phyloP scores from a whole-genome alignment of 805 yeast species.

The Teunomyces barrocoloradensis region DNA sequence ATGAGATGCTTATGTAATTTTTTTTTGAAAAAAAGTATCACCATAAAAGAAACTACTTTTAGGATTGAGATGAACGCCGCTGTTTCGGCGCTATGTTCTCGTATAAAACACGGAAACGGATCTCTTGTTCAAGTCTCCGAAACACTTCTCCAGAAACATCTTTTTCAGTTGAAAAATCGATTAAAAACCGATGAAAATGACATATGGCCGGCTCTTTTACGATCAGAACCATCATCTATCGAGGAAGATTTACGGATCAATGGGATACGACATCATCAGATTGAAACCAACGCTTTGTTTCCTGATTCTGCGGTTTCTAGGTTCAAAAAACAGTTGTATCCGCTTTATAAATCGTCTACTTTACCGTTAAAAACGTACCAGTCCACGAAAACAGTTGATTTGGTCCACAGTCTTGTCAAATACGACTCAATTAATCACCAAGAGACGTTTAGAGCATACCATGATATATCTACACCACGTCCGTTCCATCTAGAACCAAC shows the following conservation, averaged over 20 bases:
- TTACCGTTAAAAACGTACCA: not conserved
- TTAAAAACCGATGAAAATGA: not conserved
- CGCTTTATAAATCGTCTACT: slow-evolving; percentile 7
- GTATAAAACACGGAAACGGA: not conserved
- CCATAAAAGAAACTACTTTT: too few species aligned
- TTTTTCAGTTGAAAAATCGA: not conserved
- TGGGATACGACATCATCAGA: not conserved
- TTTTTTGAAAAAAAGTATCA: too few species aligned
- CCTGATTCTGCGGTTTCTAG: not conserved
- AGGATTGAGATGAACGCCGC: not conserved
- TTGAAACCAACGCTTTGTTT: not conserved
- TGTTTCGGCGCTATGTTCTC: not conserved
- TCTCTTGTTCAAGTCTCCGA: not conserved
- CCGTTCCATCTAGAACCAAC: slow-evolving; percentile 22
- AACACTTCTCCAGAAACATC: not conserved
- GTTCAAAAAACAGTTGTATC: slow-evolving; percentile 19
- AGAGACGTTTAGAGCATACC: slow-evolving; percentile 22
- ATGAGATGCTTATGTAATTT: not conserved
- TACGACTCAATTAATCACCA: slow-evolving; percentile 24
- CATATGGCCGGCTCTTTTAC: not conserved
- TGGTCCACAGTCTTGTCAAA: slow-evolving; percentile 8
- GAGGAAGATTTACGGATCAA: not conserved
- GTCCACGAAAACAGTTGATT: slow-evolving; percentile 2
- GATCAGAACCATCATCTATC: not conserved
- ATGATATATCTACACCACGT: slow-evolving; percentile 25